These are phyloP conservation scores for Magnusiomyces magnusii DNA, from an alignment of 1,139 yeast genomes.

Conservation along the genomic window DNA sequence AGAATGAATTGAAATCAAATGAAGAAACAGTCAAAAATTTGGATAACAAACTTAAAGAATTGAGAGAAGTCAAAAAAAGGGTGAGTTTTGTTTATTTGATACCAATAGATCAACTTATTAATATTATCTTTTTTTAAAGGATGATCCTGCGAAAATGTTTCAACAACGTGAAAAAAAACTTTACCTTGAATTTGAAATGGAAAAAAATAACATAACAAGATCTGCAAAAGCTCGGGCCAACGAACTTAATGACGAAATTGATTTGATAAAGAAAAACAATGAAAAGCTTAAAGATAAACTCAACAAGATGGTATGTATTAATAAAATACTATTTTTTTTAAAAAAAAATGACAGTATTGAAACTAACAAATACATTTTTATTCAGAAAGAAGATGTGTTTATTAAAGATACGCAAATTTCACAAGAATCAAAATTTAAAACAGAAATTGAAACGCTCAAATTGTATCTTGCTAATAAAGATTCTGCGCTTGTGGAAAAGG, in stretches of 20 bases:
- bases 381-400: background rate
- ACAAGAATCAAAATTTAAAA: background rate
- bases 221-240: constrained; percentile 4
- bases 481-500: constrained; percentile 10
- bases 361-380: background rate
- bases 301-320: constrained; percentile 9
- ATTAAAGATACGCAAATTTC: background rate
- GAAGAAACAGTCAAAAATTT: background rate
- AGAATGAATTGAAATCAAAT: background rate
- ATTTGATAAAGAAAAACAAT: constrained; percentile 7
- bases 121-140: constrained; percentile 5
- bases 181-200: constrained; percentile 14
- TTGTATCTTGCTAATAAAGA: constrained; percentile 7
- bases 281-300: constrained; percentile 5
- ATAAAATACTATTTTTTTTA: no score
- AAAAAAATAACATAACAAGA: constrained; percentile 7
- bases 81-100: background rate
- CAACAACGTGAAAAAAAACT: constrained; percentile 13
- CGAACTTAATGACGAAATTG: constrained; percentile 8
- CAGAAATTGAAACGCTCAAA: constrained; percentile 3
- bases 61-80: background rate
- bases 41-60: background rate
- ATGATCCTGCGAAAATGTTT: constrained; percentile 11
- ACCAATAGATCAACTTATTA: background rate
- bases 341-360: background rate